Evolutionary conservation across 306 rosid species (phyloP).

Genomic region (Sechiopsis laciniata): DNA sequence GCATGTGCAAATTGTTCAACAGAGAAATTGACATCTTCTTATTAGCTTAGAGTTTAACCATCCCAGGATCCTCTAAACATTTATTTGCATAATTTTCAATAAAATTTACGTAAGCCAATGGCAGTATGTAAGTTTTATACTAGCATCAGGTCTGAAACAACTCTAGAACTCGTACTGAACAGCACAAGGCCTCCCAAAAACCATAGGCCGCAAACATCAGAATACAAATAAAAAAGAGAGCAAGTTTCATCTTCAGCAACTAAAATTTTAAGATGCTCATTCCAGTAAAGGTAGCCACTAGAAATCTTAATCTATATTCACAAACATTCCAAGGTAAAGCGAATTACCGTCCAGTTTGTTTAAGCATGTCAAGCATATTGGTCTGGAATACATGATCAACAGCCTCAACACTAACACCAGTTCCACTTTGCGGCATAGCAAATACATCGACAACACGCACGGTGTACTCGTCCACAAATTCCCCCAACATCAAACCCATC

Average conservation of each 20-base stretch:
- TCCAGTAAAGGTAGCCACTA: neutral
- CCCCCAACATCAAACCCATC: slow-evolving; percentile 93
- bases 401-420: slow-evolving; percentile 96
- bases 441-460: slow-evolving; percentile 92
- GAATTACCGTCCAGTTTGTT: slow-evolving; percentile 83
- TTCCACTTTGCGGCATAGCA: slow-evolving; percentile 97
- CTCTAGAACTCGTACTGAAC: neutral
- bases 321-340: neutral
- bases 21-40: neutral
- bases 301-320: neutral
- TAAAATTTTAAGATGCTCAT: neutral
- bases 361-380: slow-evolving; percentile 94
- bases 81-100: neutral
- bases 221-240: neutral
- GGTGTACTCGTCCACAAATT: slow-evolving; percentile 79
- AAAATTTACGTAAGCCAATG: neutral
- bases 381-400: slow-evolving; percentile 97
- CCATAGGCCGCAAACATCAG: neutral
- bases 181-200: neutral
- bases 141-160: slow-evolving; percentile 4
- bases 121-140: neutral
- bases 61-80: neutral
- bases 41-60: neutral
- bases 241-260: neutral
- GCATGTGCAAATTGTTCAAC: neutral